These are phyloP conservation scores for Hibiscus mutabilis DNA, from an alignment of 345 rosid species.

Conservation along the genomic window DNA sequence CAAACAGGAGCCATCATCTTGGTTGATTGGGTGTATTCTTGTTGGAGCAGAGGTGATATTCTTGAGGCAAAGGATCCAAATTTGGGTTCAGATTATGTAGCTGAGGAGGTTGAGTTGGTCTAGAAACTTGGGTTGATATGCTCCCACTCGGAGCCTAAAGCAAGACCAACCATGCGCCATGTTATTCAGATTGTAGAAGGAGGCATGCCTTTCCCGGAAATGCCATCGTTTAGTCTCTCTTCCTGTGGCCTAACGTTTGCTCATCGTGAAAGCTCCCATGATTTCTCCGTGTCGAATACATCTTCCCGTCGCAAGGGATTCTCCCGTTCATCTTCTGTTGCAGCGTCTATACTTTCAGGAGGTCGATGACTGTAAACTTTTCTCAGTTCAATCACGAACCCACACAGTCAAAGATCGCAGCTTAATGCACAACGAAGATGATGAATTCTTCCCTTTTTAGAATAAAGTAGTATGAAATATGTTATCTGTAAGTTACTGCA, in stretches of 20 bases:
- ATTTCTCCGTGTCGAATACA: conserved; percentile 15
- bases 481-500: too few relatives aligned
- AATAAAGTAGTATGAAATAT: too few relatives aligned
- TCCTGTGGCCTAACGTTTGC: conserved; percentile 28
- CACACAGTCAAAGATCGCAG: too few relatives aligned
- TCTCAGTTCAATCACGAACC: background rate
- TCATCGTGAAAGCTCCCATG: conserved; percentile 34
- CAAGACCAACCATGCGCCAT: conserved; percentile 58
- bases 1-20: conserved; percentile 20
- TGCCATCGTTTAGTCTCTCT: conserved; percentile 29
- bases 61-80: conserved; percentile 38
- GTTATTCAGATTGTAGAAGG: conserved; percentile 41
- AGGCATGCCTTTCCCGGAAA: conserved; percentile 35
- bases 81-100: conserved; percentile 27
- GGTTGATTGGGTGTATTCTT: conserved; percentile 41
- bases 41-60: conserved; percentile 30
- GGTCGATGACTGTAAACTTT: conserved; percentile 14
- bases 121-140: conserved; percentile 55
- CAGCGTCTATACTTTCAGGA: conserved; percentile 7
- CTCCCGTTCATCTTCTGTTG: background rate
- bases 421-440: too few relatives aligned
- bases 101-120: conserved; percentile 43
- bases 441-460: too few relatives aligned
- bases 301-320: background rate
- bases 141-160: conserved; percentile 36